Percentiles rank a stretch among this genome's conserved stretches.
These are phyloP conservation scores for Botryotinia narcissicola DNA, from an alignment of 2,329 filamentous ascomycete species.

Conservation along the genomic window DNA sequence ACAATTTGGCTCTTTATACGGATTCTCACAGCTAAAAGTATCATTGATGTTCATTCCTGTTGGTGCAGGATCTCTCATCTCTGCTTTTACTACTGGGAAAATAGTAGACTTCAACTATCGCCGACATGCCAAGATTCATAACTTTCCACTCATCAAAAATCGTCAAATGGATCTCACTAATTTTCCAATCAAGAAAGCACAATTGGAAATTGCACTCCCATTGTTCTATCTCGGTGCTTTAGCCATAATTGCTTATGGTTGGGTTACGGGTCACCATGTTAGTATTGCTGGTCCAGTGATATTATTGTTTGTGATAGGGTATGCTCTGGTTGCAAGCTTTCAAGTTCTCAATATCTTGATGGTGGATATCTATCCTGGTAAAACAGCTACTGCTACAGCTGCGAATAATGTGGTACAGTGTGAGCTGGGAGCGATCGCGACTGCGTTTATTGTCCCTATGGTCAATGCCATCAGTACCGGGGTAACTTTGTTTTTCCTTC, in stretches of 20 bases:
- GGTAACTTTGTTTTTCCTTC: neutral
- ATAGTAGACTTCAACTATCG: conserved; percentile 63
- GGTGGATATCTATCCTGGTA: conserved; percentile 49
- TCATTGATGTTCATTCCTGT: conserved; percentile 27
- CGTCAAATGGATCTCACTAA: conserved; percentile 48
- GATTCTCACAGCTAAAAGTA: conserved; percentile 42
- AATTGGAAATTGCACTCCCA: conserved; percentile 50
- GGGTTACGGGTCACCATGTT: conserved; percentile 45
- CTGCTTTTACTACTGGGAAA: conserved; percentile 37
- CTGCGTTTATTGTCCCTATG: conserved; percentile 52
- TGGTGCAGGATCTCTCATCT: conserved; percentile 17
- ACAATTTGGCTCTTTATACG: neutral
- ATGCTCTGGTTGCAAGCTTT: conserved; percentile 53
- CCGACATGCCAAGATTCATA: conserved; percentile 54
- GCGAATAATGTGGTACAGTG: conserved; percentile 57
- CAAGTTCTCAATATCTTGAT: conserved; percentile 52
- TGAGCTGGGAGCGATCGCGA: conserved; percentile 52
- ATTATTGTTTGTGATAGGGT: conserved; percentile 47
- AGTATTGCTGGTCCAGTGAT: conserved; percentile 49
- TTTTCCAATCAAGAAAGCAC: conserved; percentile 52
- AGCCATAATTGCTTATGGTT: conserved; percentile 51
- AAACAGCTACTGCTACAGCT: conserved; percentile 46
- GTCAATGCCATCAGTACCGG: conserved; percentile 50
- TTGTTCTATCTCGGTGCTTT: conserved; percentile 50
- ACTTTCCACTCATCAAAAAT: conserved; percentile 52